Base-by-base conservation (phyloP, 208 protist genomes). In the Angomonas deanei region DNA sequence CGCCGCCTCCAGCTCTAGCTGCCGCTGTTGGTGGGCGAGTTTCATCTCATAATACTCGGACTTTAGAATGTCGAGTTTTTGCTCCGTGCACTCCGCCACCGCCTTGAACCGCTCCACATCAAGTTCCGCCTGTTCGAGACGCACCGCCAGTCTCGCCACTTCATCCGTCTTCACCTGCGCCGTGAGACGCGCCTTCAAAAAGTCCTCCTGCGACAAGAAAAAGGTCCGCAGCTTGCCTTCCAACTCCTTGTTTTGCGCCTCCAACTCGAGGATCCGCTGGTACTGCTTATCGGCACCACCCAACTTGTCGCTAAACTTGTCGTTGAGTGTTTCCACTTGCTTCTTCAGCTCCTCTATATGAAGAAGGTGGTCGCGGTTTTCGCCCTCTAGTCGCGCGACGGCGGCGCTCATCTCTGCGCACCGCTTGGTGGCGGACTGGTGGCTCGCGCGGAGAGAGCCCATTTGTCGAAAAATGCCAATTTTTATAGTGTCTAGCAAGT, bases 31-130 rank as follows among this genome's bases (percentile, higher is more conserved):
- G 61, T 92, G 78, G 55, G 82, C 76, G 23, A 95, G 70, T 55
- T 88, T 91, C 30, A 92, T 55, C 55, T 95, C 88, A 60, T 95
- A 95, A 70, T 91, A 95, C 76, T 95, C 85, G 1, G 81, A 78
- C 62, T 95, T 95, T 0, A 95, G 68, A 47, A 95, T 95, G 39
- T 95, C 88, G 4, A 95, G 70, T 65, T 95, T 95, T 63, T 95
- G 85, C 68, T 95, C 88, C 19, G 60, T 78, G 70, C 88, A 95
- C 69, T 95, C 88, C 5, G 85, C 82, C 28, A 69, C 82, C 27
- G 85, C 74, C 58, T 84, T 87, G 66, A 91, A 86, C 2, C 83
- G 80, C 61, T 89, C 76, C 21, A 50, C 54, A 28, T 95, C 79
- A 78, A 92, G 79, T 61, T 95, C 85, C 1, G 85, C 66, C 61